Percentiles rank a stretch among this genome's conserved stretches.
Conservation (phyloP, 2,329 filamentous ascomycete genomes). For the Bretziella fagacearum region DNA sequence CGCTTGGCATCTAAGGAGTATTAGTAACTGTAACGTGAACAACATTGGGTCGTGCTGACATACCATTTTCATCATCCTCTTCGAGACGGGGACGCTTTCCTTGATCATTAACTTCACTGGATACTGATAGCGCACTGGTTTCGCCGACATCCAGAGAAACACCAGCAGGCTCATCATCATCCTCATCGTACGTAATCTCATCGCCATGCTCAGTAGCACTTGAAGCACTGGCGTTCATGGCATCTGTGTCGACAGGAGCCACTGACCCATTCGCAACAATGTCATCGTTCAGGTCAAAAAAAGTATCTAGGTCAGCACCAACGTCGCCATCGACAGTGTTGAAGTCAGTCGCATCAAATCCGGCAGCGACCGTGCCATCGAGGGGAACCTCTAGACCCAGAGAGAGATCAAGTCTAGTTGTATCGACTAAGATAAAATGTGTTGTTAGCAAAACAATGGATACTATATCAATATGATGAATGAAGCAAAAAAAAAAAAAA, state of each 20-base stretch:
- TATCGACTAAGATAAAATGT: background rate
- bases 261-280: background rate
- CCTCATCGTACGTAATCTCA: conserved; percentile 14
- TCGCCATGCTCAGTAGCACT: conserved; percentile 14
- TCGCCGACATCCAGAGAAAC: conserved; percentile 12
- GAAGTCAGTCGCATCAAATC: conserved; percentile 10
- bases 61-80: conserved; percentile 11
- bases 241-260: background rate
- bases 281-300: background rate
- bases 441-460: background rate
- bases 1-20: conserved; percentile 10
- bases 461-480: too few species aligned
- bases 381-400: conserved; percentile 1
- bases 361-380: conserved; percentile 3
- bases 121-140: conserved; percentile 7
- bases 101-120: conserved; percentile 13
- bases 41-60: background rate
- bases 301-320: conserved; percentile 10
- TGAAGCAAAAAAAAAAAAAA: background rate
- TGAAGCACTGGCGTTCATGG: conserved; percentile 1
- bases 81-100: conserved; percentile 10
- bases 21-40: background rate
- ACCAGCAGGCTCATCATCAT: conserved; percentile 11
- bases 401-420: conserved; percentile 8
- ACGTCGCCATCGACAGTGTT: conserved; percentile 4